Evolutionary conservation across 2,329 filamentous ascomycete genomes (phyloP).

Genomic region (Fusarium sp.): DNA sequence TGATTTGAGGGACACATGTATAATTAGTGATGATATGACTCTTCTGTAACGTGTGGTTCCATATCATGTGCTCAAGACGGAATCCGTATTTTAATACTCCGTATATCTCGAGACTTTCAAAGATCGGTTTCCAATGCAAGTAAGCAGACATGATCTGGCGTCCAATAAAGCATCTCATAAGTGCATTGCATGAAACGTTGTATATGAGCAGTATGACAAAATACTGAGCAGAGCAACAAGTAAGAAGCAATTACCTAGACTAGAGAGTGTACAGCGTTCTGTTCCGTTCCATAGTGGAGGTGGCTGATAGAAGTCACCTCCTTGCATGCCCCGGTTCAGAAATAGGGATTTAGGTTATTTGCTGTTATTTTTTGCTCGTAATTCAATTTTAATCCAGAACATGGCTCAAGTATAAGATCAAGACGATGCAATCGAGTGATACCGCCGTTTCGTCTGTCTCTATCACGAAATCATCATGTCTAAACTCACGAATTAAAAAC

Average conservation of each 20-base stretch:
- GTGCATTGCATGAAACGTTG: conserved; percentile 34
- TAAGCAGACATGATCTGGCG: conserved; percentile 14
- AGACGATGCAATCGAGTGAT: neutral
- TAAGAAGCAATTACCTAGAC: neutral
- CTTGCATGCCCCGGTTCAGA: conserved; percentile 24
- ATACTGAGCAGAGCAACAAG: neutral
- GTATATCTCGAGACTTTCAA: neutral
- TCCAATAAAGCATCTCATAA: conserved; percentile 7
- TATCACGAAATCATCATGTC: neutral
- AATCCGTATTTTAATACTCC: too few species aligned
- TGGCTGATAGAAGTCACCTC: conserved; percentile 34
- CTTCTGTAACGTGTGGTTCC: conserved; percentile 11
- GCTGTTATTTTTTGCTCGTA: neutral
- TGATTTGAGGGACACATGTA: too few species aligned
- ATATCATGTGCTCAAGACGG: conserved; percentile 4
- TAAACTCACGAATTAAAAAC: neutral
- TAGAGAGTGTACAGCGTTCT: conserved; percentile 7
- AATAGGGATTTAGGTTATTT: conserved; percentile 5
- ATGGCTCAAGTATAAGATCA: neutral
- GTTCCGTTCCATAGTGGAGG: conserved; percentile 28
- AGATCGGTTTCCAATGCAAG: neutral
- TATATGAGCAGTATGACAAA: conserved; percentile 10
- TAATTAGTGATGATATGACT: too few species aligned
- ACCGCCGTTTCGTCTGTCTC: neutral
- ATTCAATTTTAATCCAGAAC: neutral